Evolutionary conservation across 192 early-diverging fungal species (phyloP), one percentile per base, ranked within the genome.

Genomic region (Backusella psychrophila): DNA sequence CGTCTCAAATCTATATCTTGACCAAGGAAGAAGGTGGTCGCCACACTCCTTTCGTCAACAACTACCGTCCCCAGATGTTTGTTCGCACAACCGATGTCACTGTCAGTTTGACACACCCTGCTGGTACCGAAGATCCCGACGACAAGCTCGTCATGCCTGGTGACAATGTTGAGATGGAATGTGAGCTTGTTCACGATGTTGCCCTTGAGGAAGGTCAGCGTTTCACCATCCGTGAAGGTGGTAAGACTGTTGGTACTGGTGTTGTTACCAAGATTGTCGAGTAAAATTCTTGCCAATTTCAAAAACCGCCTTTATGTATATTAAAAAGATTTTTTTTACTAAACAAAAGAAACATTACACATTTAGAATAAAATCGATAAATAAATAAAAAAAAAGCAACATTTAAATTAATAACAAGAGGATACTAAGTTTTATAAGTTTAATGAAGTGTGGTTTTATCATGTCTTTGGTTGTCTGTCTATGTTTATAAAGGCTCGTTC

Each of bases 91-190:
- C 93, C 75, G 98, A 99, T 84, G 93, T 98, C 78, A 95, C 97
- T 19, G 96, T 94, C 49, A 89, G 89, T 19, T 88, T 99, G 66
- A 89, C 88, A 31, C 91, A 93, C 82, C 87, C 89, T 73, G 83
- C 75, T 66, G 95, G 94, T 6, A 91, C 89, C 56, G 91, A 93
- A 86, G 93, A 94, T 84, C 89, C 94, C 12, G 94, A 96, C 59
- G 93, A 96, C 71, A 95, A 97, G 91, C 94, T 98, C 93, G 91
- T 99, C 69, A 96, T 98, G 93, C 98, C 98, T 9, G 98, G 98
- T 33, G 97, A 98, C 80, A 98, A 99, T 81, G 89, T 97, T 39
- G 91, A 91, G 73, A 90, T 99, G 90, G 72, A 90, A 80, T 91
- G 96, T 83, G 95, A 97, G 86, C 88, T 96, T 75, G 81, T 89